Evolutionary conservation across 108 stramenopile genomes (phyloP).

Genomic region (Nannochloropsis gaditana): DNA sequence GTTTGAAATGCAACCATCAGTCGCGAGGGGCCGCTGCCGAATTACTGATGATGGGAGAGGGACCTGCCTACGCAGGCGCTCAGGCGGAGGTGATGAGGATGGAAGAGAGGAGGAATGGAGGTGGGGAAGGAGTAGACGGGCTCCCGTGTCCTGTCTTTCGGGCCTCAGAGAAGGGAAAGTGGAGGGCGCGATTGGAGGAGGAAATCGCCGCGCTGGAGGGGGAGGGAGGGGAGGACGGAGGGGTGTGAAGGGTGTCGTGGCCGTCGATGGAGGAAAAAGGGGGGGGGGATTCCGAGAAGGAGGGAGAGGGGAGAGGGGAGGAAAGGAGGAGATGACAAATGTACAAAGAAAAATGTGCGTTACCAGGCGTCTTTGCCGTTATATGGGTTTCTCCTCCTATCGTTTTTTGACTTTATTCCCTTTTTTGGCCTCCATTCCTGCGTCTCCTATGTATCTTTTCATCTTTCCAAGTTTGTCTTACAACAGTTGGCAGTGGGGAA

Average conservation of each 20-base stretch:
- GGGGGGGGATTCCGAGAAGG: not conserved
- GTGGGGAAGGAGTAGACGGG: not conserved
- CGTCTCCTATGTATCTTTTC: too few relatives aligned
- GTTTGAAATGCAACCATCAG: not conserved
- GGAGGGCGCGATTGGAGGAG: not conserved
- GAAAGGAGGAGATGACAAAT: not conserved
- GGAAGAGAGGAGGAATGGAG: not conserved
- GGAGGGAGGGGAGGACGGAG: not conserved
- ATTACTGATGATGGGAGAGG: not conserved
- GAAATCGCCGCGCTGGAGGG: not conserved
- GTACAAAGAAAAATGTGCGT: not conserved
- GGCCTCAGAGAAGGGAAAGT: not conserved
- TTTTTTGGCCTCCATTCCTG: too few relatives aligned
- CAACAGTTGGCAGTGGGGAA: too few relatives aligned
- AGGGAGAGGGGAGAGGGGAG: not conserved
- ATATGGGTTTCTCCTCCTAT: not conserved
- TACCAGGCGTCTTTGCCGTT: not conserved
- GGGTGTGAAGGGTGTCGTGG: not conserved
- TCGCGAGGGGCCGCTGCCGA: not conserved
- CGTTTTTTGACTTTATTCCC: not conserved
- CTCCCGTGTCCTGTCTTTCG: not conserved
- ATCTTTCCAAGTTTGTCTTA: too few relatives aligned
- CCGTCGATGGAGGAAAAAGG: not conserved
- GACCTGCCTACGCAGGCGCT: not conserved
- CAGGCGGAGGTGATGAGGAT: not conserved